Conservation (phyloP, 345 rosid genomes). For the Anacardium occidentale region DNA sequence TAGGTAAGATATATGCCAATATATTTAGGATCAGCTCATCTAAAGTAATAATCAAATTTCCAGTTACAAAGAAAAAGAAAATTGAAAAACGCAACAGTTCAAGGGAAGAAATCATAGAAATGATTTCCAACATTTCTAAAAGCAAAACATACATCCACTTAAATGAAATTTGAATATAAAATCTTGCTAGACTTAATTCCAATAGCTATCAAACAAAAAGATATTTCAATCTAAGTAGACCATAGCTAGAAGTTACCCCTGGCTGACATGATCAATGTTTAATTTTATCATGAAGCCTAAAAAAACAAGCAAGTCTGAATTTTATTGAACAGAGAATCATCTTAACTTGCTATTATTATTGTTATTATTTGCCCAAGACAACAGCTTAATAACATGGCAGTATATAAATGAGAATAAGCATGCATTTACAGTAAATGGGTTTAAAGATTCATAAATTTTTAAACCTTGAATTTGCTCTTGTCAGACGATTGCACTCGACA, state of each 20-base stretch:
- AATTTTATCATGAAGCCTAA: not conserved
- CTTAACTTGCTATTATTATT: not conserved
- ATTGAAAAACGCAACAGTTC: not conserved
- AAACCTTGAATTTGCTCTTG: conserved; percentile 98
- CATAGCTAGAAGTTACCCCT: not conserved
- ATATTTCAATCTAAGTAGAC: not conserved
- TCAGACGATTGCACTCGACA: conserved; percentile 90
- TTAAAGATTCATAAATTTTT: conserved; percentile 14
- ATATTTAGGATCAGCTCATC: not conserved
- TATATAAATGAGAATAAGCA: not conserved
- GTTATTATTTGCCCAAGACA: not conserved
- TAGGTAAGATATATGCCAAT: not conserved
- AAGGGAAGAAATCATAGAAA: not conserved
- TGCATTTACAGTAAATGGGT: not conserved
- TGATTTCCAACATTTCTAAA: not conserved
- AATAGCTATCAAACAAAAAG: not conserved
- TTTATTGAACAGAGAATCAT: not conserved
- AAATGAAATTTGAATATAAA: not conserved
- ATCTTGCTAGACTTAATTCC: not conserved
- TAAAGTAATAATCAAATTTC: not conserved
- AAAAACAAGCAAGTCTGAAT: conserved; percentile 4
- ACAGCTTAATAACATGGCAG: not conserved
- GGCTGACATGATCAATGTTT: not conserved
- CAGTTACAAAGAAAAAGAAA: not conserved
- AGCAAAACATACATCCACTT: not conserved